Base-by-base conservation (phyloP, 495 filamentous ascomycete species). In the Penicillium goetzii region DNA sequence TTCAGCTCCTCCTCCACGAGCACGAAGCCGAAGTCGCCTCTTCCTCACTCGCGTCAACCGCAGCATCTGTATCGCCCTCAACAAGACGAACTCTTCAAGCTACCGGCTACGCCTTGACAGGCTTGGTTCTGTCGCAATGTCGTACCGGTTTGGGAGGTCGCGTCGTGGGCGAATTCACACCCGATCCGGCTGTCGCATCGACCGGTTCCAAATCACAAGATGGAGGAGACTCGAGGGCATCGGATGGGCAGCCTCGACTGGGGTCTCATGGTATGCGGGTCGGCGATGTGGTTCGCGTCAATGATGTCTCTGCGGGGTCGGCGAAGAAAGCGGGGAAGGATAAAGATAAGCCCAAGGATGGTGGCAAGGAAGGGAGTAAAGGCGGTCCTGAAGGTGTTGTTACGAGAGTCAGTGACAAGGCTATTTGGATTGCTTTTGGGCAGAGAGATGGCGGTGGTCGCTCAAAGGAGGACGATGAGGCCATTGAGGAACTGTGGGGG, bases 141-240 rank as follows among this genome's bases (percentile, higher is more conserved):
- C 89, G 93, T n/a, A 98, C 95, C 0, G 96, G 95, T 0, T 77
- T 97, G 10, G 96, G 94, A 23, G 96, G 95, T 1, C 89, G 92
- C 40, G 90, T 90, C 0, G 87, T 99, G 3, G 77, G 97, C 19
- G 93, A 97, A 68, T 88, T 98, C 23, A 83, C 78, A 2, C 83
- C 87, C 0, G 94, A 98, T 68, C 67, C 83, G 3, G 92, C 93
- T 3, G 83, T 90, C 15, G 71, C 80, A 0, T 63, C 74, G 6
- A 62, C 15, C 0, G 56, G 56, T 45, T 60, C 53, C 43, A 63
- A 64, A 65, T 56, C 52, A 56, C 21, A 41, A 36, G 74, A 60
- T 40, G 70, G 51, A 4, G 76, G 36, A 3, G 38, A 77, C 28
- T 76, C 73, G 0, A 82, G 87, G 19, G 55, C 62, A 0, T 43